Conservation (phyloP, 2,329 filamentous ascomycete genomes). For the Emergomyces africanus region DNA sequence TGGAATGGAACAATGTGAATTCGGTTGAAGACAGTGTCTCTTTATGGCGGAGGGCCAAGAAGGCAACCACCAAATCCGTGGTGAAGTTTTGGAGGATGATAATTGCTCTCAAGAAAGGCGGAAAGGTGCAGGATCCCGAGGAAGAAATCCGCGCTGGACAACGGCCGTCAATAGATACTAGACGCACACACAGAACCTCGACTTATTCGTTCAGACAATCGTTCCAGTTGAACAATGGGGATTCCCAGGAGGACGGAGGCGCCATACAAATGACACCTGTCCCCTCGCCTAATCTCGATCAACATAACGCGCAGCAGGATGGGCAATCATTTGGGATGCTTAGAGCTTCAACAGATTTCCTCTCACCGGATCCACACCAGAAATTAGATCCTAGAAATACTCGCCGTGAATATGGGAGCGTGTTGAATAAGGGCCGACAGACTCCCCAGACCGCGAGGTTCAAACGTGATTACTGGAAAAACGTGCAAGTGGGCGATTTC, state of each 20-base stretch:
- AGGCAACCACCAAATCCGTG: conserved; percentile 57
- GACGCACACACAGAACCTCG: conserved; percentile 43
- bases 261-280: conserved; percentile 96
- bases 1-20: conserved; percentile 89
- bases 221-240: conserved; percentile 37
- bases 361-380: conserved; percentile 1
- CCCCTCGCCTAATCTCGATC: conserved; percentile 53
- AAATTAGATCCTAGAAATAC: conserved; percentile 6
- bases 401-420: conserved; percentile 45
- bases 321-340: neutral
- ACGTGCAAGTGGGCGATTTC: conserved; percentile 86
- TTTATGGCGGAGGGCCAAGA: conserved; percentile 79
- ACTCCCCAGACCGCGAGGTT: conserved; percentile 64
- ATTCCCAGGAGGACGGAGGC: conserved; percentile 36
- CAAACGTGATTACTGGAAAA: conserved; percentile 92
- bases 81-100: conserved; percentile 44
- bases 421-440: conserved; percentile 60
- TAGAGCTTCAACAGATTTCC: neutral
- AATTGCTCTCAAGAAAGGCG: conserved; percentile 36
- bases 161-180: conserved; percentile 54
- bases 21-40: conserved; percentile 77
- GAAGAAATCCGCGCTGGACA: conserved; percentile 26
- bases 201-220: conserved; percentile 42
- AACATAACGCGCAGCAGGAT: neutral
- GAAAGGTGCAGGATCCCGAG: conserved; percentile 33